Evolutionary conservation across 2,329 filamentous ascomycete species (phyloP), one percentile per base, ranked within the genome.

Genomic region (Cephalotrichum gorgonifer): DNA sequence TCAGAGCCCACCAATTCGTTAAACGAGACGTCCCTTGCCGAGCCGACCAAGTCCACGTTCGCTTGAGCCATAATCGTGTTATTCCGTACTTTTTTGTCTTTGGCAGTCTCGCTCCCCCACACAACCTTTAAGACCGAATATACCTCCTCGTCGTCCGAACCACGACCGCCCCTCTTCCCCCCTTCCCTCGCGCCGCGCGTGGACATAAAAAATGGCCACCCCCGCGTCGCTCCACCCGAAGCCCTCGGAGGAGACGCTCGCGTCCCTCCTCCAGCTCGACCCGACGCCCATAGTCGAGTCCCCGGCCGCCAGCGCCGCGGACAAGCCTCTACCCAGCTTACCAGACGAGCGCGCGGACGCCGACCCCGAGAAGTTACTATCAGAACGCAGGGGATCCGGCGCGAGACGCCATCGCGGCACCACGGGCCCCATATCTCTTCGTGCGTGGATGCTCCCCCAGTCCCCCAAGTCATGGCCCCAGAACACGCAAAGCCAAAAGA

Each of bases 251-350:
- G 54, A 55, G 42, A 55, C 54, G 15, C 54, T 56, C 41, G 44
- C 50, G 25, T 55, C 54, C 26, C 54, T 56, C 23, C 50, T 52
- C 14, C 54, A 56, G 42, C 31, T 56, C 43, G 54, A 56, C 22
- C 54, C 54, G 7, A 47, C 52, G 11, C 54, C 26, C 59, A 48
- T 48, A 8, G 44, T 30, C 44, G 45, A 48, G 15, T 33, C 23
- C 11, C 33, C 26, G 14, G 8, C 45, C 27, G 33, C 33, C 23
- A 26, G 6, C 6, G 20, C n/a, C 33, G 20, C 20, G 33, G 33
- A 20, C 33, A 38, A 38, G 33, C n/a, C 33, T 3, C 8, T 20
- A 8, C n/a, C 33, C n/a, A 14, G 15, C 7, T 15, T n/a, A 17
- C 33, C 33, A 6, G 14, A 20, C 14, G 33, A 38, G 11, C 11